Evolutionary conservation across 345 rosid genomes (phyloP), one percentile per base, ranked within the genome.

Genomic region (Eucalyptus marginata): DNA sequence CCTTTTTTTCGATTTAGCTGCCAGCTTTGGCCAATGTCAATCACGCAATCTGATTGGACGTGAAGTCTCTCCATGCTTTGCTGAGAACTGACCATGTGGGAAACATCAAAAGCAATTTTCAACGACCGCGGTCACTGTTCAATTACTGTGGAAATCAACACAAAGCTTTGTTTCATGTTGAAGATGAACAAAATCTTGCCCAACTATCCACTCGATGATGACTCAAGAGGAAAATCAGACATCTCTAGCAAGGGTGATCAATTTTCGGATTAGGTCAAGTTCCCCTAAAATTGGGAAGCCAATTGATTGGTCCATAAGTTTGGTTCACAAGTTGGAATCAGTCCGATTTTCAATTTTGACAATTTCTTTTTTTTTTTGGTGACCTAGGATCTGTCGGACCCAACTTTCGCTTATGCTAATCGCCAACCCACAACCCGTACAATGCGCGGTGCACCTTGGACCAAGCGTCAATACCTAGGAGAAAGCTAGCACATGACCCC

Each of bases 401-500:
- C 2, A 7, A 43, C 44, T 43, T 43, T 43, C 2, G 44, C 44
- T 43, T 43, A 43, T 1, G 44, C 44, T 43, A 5, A 43, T 43
- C 44, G 44, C 7, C 7, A 43, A 1, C 44, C 2, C 2, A 43
- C 44, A 2, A 7, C 44, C 44, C 6, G 44, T 43, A 43, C 6
- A 43, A 5, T 43, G 7, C 7, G 2, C 44, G 2, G 44, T 43
- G 2, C 44, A 43, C 44, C 44, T 43, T 2, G 2, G 2, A 43
- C 7, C 44, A 43, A 43, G 44, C 44, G 6, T 43, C 44, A 43
- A 43, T 43, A 43, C 7, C 1, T 43, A 7, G 7, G 44, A 2
- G 7, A 2, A 43, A 5, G 2, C 7, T 43, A 43, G 7, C 44
- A 43, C 44, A 43, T 7, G 7, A 43, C 44, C 44, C 44, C 44